Evolutionary conservation across 2,329 filamentous ascomycete genomes (phyloP), one percentile per base, ranked within the genome.

Genomic region (Arthrobotrys pseudoclavata): DNA sequence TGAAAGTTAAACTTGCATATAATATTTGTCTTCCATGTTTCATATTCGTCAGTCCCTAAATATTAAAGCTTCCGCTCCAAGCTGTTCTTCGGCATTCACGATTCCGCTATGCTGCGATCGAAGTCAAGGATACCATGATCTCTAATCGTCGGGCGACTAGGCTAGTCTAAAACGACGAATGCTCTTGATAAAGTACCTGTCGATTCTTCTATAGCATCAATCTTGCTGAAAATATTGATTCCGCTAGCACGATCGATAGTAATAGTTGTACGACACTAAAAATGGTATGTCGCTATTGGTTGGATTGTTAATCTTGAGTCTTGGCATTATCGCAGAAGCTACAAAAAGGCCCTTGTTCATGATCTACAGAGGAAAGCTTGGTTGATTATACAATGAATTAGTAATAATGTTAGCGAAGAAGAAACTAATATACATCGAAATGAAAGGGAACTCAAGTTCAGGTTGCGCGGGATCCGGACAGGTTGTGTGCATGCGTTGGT

Each of bases 291-390:
- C 13, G 12, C 12, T 12, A 24, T 50, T 50, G 47, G 47, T 13
- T 15, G 20, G 47, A 15, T 50, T 13, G 20, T 24, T 50, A 24
- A 50, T 13, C 4, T 24, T 3, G 10, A 22, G 22, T 22, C 47
- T 50, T 50, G 47, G 47, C 47, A 15, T 50, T 50, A 50, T 50
- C 18, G 47, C 47, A 50, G 47, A 50, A 50, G 47, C 47, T 50
- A 50, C 10, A 53, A 26, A 15, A 6, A 3, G 9, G n/a, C n/a
- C 42, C 42, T 22, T 20, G 42, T 15, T 13, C 3, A 24, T 13
- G 47, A 50, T 50, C 47, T 22, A 13, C 22, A 15, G 20, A 24
- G 20, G 47, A 31, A 53, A 53, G 50, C 26, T 53, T 53, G 24
- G 18, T 31, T 53, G 50, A n/a, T 52, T 31, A 31, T 53, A 18